Percentiles rank a stretch among this genome's conserved stretches.
Evolutionary conservation across 2,329 filamentous ascomycete genomes (phyloP).

Genomic region (Microcyclosporella mali): DNA sequence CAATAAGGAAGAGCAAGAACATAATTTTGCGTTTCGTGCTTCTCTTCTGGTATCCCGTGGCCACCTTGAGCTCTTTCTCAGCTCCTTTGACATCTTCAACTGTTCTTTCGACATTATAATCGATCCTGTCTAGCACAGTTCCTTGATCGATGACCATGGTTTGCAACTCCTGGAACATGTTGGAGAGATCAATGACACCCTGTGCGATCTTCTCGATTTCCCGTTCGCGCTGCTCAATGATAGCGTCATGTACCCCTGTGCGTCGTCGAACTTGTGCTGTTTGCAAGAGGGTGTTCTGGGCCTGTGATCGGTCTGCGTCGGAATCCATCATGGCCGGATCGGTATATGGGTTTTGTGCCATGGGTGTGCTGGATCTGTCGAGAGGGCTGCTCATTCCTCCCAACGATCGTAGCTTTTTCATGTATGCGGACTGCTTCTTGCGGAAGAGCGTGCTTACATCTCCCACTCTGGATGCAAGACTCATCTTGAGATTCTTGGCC

Average conservation of each 20-base stretch:
- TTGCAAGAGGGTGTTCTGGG: constrained; percentile 79
- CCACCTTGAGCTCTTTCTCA: constrained; percentile 82
- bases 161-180: constrained; percentile 94
- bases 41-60: constrained; percentile 81
- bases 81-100: constrained; percentile 86
- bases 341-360: constrained; percentile 58
- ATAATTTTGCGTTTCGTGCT: constrained; percentile 91
- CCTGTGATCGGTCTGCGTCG: constrained; percentile 86
- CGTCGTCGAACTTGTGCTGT: constrained; percentile 56
- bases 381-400: constrained; percentile 45
- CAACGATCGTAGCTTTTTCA: constrained; percentile 55
- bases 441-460: constrained; percentile 87
- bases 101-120: constrained; percentile 95
- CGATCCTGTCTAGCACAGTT: constrained; percentile 47
- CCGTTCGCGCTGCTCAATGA: constrained; percentile 84
- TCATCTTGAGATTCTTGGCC: constrained; percentile 93
- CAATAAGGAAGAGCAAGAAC: constrained; percentile 74
- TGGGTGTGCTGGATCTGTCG: constrained; percentile 42
- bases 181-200: constrained; percentile 92
- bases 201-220: constrained; percentile 98
- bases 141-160: constrained; percentile 65
- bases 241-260: constrained; percentile 65
- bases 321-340: constrained; percentile 89
- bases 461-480: constrained; percentile 78
- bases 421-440: constrained; percentile 94